Evolutionary conservation across 352 stramenopile species (phyloP), one percentile per base, ranked within the genome.

Genomic region (Phytophthora sojae): DNA sequence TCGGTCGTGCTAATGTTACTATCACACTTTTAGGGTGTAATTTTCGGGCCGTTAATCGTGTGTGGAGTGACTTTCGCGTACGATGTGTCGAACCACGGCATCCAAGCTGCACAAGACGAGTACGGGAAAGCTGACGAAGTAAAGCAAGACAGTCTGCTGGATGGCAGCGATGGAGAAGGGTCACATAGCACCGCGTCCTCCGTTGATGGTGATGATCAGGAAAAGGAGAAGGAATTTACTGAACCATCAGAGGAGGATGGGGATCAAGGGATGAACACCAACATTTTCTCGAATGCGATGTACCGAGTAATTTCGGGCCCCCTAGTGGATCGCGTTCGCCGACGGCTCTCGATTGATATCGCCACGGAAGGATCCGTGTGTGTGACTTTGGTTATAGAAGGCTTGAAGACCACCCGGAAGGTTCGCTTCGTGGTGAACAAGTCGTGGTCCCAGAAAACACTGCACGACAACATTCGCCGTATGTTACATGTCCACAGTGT

Each of bases 31-130:
- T 12, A 93, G 83, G 89, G 89, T 55, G 89, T 96, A 25, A 94
- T 96, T 62, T 96, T 96, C 53, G 89, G 89, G 5, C 89, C 89
- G 3, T 73, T 96, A 6, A 90, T 88, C 6, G 89, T 96, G 0
- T 96, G 89, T 57, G 89, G 86, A 17, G 89, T 96, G 12, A 91
- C 88, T 3, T 94, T 93, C 53, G 86, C 89, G 9, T 96, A 96
- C 59, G 87, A 96, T 49, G 88, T 93, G 25, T 96, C 89, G 5
- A 96, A 96, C 58, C 89, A 96, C 50, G 89, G 89, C 11, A 94
- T 96, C 32, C 86, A 96, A 74, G 89, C 89, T n/a, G 87, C 89
- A 6, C 83, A 93, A 71, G 82, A 93, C 54, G 86, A 93, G 35
- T 78, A 83, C 25, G 65, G 53, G 0, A 77, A 87, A 61, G 67